Evolutionary conservation across 139 green algal genomes (phyloP).

Genomic region (Raphidocelis subcapitata): DNA sequence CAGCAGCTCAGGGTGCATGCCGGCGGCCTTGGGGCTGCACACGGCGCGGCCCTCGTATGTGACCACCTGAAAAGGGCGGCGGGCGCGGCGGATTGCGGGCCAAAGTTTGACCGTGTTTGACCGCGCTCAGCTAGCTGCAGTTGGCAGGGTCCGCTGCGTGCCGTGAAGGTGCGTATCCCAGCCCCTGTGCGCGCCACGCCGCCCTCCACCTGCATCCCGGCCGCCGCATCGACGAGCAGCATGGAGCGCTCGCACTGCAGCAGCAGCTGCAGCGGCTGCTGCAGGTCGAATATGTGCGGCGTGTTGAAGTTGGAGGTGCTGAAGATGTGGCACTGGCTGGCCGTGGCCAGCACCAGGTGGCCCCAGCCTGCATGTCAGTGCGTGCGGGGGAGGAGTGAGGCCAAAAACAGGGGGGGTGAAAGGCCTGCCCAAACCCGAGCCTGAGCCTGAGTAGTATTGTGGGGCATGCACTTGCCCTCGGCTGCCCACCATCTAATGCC

Average conservation of each 20-base stretch:
- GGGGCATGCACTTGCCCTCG: no score
- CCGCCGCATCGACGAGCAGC: conserved; percentile 52
- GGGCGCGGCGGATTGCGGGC: no score
- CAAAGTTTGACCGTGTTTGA: no score
- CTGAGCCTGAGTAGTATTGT: no score
- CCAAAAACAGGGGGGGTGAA: not conserved
- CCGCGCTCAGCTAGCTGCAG: no score
- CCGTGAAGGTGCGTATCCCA: no score
- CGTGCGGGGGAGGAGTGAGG: not conserved
- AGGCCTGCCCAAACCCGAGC: no score
- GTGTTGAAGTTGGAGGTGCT: conserved; percentile 61
- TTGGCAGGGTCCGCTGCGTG: no score
- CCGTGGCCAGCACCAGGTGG: conserved; percentile 77
- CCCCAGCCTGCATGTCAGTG: conserved; percentile 43
- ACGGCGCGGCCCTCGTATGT: conserved; percentile 73
- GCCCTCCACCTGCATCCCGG: conserved; percentile 43
- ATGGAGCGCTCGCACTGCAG: conserved; percentile 63
- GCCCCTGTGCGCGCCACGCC: no score
- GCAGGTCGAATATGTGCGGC: conserved; percentile 74
- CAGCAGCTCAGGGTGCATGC: conserved; percentile 59
- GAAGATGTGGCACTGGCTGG: conserved; percentile 75
- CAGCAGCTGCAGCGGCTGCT: conserved; percentile 58
- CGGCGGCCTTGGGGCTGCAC: conserved; percentile 64
- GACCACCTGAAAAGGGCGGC: conserved; percentile 37
- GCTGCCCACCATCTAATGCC: no score